These are phyloP conservation scores for Apiospora rasikravindrae DNA, from an alignment of 2,329 filamentous ascomycete genomes.

Conservation along the genomic window DNA sequence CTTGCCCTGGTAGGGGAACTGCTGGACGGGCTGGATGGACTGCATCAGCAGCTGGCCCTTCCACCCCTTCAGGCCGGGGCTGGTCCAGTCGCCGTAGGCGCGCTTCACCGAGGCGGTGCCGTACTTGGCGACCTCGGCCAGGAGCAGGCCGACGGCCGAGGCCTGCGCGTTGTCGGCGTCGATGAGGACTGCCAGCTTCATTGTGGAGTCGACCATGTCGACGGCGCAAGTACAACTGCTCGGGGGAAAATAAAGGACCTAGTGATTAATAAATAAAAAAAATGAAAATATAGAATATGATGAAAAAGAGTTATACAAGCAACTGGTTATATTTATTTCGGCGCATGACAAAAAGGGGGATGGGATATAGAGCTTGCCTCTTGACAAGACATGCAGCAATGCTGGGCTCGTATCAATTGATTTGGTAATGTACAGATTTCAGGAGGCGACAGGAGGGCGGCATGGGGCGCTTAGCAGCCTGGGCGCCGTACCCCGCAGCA, in stretches of 20 bases:
- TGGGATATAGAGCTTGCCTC: too few relatives aligned
- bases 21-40: slow-evolving; percentile 17
- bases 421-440: slow-evolving; percentile 1
- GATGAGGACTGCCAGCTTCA: slow-evolving; percentile 10
- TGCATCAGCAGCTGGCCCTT: slow-evolving; percentile 15
- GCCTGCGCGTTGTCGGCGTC: slow-evolving; percentile 19
- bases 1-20: slow-evolving; percentile 17
- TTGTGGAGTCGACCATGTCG: neutral
- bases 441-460: neutral
- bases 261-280: neutral
- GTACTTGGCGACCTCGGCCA: slow-evolving; percentile 18
- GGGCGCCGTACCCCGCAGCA: neutral
- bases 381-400: too few relatives aligned
- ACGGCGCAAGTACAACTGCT: neutral
- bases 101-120: slow-evolving; percentile 11
- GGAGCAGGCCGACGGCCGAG: neutral
- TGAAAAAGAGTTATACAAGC: neutral
- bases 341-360: neutral
- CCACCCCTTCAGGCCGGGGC: slow-evolving; percentile 8
- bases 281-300: neutral
- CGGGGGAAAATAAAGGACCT: too few relatives aligned
- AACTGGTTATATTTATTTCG: too few relatives aligned
- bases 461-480: neutral
- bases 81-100: slow-evolving; percentile 17
- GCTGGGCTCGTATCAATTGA: neutral